A percentile compares a stretch with the other conserved stretches of the same genome.
Conservation (phyloP, 306 rosid genomes). For the Datisca glomerata region DNA sequence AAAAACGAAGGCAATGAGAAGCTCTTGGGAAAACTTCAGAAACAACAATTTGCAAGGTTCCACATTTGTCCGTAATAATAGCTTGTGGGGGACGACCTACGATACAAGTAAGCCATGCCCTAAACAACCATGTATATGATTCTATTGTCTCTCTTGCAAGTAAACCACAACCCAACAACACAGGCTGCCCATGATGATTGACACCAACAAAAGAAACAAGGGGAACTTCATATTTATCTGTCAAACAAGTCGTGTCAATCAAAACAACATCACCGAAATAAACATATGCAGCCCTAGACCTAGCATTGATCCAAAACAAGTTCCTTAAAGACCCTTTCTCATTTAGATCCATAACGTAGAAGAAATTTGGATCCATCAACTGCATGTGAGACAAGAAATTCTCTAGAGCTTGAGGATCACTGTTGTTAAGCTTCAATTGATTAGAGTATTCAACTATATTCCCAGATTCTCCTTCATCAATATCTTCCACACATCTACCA, state of each 20-base stretch:
- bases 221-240: slow-evolving; percentile 37
- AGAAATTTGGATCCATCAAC: slow-evolving; percentile 45
- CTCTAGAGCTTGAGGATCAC: slow-evolving; percentile 46
- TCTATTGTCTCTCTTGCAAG: slow-evolving; percentile 41
- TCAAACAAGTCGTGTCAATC: slow-evolving; percentile 42
- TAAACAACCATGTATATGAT: slow-evolving; percentile 59
- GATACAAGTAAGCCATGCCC: slow-evolving; percentile 64
- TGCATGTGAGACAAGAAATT: slow-evolving; percentile 34
- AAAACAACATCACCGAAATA: slow-evolving; percentile 50
- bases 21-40: slow-evolving; percentile 71
- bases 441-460: slow-evolving; percentile 19
- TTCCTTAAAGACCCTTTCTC: slow-evolving; percentile 57
- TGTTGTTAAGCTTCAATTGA: slow-evolving; percentile 44
- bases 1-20: slow-evolving; percentile 43
- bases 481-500: slow-evolving; percentile 19
- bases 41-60: slow-evolving; percentile 32
- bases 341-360: slow-evolving; percentile 53
- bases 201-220: slow-evolving; percentile 50
- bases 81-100: slow-evolving; percentile 67
- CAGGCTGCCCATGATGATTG: slow-evolving; percentile 58
- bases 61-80: slow-evolving; percentile 36
- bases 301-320: slow-evolving; percentile 61
- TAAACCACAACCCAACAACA: slow-evolving; percentile 66
- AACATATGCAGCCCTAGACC: slow-evolving; percentile 34
- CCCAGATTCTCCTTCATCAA: slow-evolving; percentile 25